A percentile compares a stretch with the other conserved stretches of the same genome.
Evolutionary conservation across 345 rosid species (phyloP).

Genomic region (Sonneratia caseolaris): DNA sequence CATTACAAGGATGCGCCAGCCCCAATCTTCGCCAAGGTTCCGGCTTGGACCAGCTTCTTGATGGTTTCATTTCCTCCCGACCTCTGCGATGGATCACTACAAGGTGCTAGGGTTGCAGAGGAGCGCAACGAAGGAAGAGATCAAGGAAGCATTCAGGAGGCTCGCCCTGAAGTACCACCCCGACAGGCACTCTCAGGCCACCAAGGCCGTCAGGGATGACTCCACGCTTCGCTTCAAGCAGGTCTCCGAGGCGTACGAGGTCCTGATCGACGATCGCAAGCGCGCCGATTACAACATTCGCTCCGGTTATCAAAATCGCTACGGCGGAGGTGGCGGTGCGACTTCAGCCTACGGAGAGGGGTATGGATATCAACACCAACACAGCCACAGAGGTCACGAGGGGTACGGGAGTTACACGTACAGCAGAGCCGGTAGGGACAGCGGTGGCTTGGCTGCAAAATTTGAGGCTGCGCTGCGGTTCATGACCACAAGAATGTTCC

Average conservation of each 20-base stretch:
- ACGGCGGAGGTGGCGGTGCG: conserved; percentile 16
- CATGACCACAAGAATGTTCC: conserved; percentile 62
- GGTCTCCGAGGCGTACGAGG: conserved; percentile 76
- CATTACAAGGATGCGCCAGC: neutral
- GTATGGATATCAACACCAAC: conserved; percentile 8
- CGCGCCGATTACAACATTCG: conserved; percentile 55
- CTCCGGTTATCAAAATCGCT: conserved; percentile 15
- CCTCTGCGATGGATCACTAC: conserved; percentile 56
- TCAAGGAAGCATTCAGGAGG: conserved; percentile 69
- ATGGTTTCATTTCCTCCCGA: neutral
- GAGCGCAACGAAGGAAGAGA: conserved; percentile 63
- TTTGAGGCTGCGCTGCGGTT: conserved; percentile 36
- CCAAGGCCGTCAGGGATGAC: conserved; percentile 35
- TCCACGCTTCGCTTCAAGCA: conserved; percentile 67
- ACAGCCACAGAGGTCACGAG: conserved; percentile 6
- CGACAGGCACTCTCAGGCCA: conserved; percentile 67
- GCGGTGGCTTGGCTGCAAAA: conserved; percentile 14
- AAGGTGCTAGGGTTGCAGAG: conserved; percentile 47
- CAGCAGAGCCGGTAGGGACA: conserved; percentile 14
- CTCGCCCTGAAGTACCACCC: conserved; percentile 73
- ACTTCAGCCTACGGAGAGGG: conserved; percentile 21
- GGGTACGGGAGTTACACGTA: conserved; percentile 18
- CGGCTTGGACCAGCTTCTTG: neutral
- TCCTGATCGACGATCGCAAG: conserved; percentile 50
- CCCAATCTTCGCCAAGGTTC: neutral